Conservation (phyloP, 805 yeast species). For the Saturnispora gosingensis region DNA sequence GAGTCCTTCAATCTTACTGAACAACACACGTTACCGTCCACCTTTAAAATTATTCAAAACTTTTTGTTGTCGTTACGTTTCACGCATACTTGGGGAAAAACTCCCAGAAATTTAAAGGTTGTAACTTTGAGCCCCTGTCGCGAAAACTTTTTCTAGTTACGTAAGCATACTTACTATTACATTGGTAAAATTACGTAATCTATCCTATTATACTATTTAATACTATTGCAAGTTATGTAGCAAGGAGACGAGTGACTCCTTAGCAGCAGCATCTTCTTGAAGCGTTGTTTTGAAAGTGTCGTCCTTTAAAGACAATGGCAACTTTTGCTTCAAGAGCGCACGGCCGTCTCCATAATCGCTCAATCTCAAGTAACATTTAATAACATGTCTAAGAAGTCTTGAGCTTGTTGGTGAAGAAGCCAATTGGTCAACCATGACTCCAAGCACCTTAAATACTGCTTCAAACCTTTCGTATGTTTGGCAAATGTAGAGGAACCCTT, state of each 20-base stretch:
- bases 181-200: background rate
- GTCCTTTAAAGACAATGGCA: slow-evolving; percentile 83
- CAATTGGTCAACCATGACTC: slow-evolving; percentile 79
- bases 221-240: slow-evolving; percentile 40
- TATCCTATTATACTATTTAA: background rate
- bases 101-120: background rate
- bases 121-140: background rate
- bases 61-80: background rate
- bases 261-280: slow-evolving; percentile 82
- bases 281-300: slow-evolving; percentile 73
- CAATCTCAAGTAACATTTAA: slow-evolving; percentile 83
- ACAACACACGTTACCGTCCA: background rate
- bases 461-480: slow-evolving; percentile 91
- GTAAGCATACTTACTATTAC: background rate
- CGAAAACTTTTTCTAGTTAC: background rate
- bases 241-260: slow-evolving; percentile 77
- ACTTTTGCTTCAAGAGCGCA: slow-evolving; percentile 67
- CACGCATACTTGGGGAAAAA: background rate
- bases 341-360: slow-evolving; percentile 89
- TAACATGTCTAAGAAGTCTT: slow-evolving; percentile 83
- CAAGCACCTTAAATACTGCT: slow-evolving; percentile 84
- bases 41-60: background rate
- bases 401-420: slow-evolving; percentile 61
- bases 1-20: background rate
- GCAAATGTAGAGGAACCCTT: slow-evolving; percentile 85